Evolutionary conservation across 306 rosid genomes (phyloP).

Genomic region (Cotoneaster glaucophyllus): DNA sequence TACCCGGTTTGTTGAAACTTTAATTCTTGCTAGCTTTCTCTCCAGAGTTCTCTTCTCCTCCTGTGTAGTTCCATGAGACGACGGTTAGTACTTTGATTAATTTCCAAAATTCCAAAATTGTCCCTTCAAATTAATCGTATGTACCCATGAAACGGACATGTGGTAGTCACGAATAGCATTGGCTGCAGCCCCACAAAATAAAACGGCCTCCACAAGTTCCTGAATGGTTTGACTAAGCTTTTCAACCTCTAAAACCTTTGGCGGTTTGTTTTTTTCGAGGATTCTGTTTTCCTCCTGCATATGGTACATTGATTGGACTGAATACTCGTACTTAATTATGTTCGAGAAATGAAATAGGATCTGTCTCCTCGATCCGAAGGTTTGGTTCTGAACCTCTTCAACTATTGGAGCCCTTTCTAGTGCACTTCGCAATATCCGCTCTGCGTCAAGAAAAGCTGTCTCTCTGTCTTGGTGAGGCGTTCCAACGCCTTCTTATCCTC

Average conservation of each 20-base stretch:
- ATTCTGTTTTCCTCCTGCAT: slow-evolving; percentile 90
- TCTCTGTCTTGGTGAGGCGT: slow-evolving; percentile 77
- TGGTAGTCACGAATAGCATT: slow-evolving; percentile 68
- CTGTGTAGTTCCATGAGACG: slow-evolving; percentile 32
- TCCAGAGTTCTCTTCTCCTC: slow-evolving; percentile 88
- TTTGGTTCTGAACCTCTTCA: slow-evolving; percentile 93
- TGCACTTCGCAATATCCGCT: slow-evolving; percentile 74
- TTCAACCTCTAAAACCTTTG: slow-evolving; percentile 83
- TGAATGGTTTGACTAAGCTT: slow-evolving; percentile 86
- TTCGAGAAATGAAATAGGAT: slow-evolving; percentile 7
- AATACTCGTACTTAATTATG: background rate
- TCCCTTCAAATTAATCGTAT: background rate
- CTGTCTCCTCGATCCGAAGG: slow-evolving; percentile 89
- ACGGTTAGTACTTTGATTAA: slow-evolving; percentile 16
- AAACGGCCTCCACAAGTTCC: slow-evolving; percentile 79
- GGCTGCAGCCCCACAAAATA: slow-evolving; percentile 67
- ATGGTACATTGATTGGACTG: slow-evolving; percentile 16
- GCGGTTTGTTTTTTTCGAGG: slow-evolving; percentile 78
- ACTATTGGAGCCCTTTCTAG: slow-evolving; percentile 89
- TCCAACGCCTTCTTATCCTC: slow-evolving; percentile 89
- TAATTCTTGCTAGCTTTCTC: slow-evolving; percentile 79
- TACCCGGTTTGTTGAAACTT: slow-evolving; percentile 66
- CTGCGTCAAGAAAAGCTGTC: slow-evolving; percentile 82
- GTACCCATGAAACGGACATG: slow-evolving; percentile 35
- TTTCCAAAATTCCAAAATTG: background rate